phyloP scores from a whole-genome alignment of 352 stramenopile species.

The Phytopythium helicoides region DNA sequence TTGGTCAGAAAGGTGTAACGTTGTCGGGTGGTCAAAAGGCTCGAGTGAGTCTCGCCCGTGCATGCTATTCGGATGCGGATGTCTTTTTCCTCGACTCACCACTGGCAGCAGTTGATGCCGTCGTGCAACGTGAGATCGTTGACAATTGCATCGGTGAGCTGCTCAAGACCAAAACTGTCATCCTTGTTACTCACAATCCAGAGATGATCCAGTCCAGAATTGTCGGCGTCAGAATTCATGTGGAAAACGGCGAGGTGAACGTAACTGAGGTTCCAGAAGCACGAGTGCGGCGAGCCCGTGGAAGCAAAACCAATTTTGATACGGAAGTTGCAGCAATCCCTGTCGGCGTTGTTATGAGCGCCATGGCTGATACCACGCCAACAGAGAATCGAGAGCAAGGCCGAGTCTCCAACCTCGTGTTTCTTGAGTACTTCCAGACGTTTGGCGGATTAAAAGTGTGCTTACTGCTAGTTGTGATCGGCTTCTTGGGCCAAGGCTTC shows the following conservation, averaged over 20 bases:
- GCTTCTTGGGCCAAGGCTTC: constrained; percentile 29
- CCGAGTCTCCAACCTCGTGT: constrained; percentile 32
- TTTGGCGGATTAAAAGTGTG: constrained; percentile 26
- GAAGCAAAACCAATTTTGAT: too few relatives aligned
- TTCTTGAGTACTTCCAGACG: constrained; percentile 32
- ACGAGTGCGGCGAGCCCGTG: too few relatives aligned
- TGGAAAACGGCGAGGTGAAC: constrained; percentile 6
- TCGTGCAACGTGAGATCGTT: constrained; percentile 91
- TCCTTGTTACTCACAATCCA: constrained; percentile 90
- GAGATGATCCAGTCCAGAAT: constrained; percentile 43
- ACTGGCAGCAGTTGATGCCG: constrained; percentile 87
- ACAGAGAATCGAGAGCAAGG: constrained; percentile 31
- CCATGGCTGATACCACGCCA: too few relatives aligned
- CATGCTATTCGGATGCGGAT: constrained; percentile 41
- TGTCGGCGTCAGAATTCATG: constrained; percentile 13
- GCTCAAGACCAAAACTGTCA: constrained; percentile 51
- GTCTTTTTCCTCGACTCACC: constrained; percentile 87
- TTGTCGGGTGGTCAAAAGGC: constrained; percentile 90
- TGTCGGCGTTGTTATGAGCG: too few relatives aligned
- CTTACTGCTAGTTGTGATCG: constrained; percentile 10
- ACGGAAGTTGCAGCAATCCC: too few relatives aligned
- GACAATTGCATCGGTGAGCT: constrained; percentile 17
- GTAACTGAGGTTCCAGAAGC: constrained; percentile 5
- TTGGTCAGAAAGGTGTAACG: constrained; percentile 93
- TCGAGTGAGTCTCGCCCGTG: constrained; percentile 42